Percentiles rank a stretch among this genome's conserved stretches.
These are phyloP conservation scores for Brachypodium distachyon DNA, from an alignment of 202 grass and related monocot species.

Conservation along the genomic window DNA sequence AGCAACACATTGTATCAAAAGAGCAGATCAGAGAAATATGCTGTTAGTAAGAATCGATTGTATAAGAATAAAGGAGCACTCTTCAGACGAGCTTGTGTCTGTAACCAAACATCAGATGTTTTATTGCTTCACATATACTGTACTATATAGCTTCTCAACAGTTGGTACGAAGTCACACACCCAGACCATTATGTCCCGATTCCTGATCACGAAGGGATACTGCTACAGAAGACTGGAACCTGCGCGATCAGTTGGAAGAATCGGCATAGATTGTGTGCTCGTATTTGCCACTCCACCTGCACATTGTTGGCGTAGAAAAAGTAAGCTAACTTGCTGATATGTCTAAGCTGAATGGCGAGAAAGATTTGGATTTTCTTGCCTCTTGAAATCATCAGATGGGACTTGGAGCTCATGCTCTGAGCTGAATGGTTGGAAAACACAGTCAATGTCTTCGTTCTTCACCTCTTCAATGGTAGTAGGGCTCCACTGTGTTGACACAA, in stretches of 20 bases:
- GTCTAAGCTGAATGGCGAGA: not conserved
- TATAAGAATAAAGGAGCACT: not conserved
- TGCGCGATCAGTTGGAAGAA: not conserved
- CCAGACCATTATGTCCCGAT: not conserved
- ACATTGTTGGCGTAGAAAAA: not conserved
- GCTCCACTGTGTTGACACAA: constrained; percentile 45
- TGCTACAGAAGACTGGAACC: not conserved
- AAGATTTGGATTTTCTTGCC: constrained; percentile 15
- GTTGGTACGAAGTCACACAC: not conserved
- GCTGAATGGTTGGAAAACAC: constrained; percentile 63
- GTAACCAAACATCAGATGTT: not conserved
- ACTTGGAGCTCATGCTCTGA: constrained; percentile 64
- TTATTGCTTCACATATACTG: not conserved
- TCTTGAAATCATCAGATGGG: constrained; percentile 50
- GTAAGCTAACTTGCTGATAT: not conserved
- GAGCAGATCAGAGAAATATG: not conserved
- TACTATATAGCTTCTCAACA: not conserved
- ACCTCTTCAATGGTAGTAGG: constrained; percentile 60
- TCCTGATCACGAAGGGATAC: not conserved
- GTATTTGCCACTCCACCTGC: constrained; percentile 88
- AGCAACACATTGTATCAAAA: no score
- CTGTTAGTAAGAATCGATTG: not conserved
- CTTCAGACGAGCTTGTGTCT: not conserved
- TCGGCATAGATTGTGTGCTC: constrained; percentile 56
- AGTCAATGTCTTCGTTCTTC: constrained; percentile 53